phyloP scores from a whole-genome alignment of 139 green algal species.

The Chloropicon primus region DNA sequence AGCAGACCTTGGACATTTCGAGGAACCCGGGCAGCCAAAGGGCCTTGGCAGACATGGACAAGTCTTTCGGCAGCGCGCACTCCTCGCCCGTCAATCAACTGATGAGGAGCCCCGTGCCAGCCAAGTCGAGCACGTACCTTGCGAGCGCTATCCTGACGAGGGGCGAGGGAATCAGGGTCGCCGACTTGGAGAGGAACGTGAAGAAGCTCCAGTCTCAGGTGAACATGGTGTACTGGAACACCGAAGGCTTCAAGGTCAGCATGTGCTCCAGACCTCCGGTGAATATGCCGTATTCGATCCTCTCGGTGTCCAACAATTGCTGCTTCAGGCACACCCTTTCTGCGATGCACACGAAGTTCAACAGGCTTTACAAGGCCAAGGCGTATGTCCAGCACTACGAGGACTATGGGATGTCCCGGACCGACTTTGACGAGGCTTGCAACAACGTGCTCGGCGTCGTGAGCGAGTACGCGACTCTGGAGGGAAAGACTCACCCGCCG shows the following conservation, averaged over 20 bases:
- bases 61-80: background rate
- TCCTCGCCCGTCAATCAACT: background rate
- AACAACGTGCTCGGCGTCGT: slow-evolving; percentile 6
- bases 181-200: slow-evolving; percentile 54
- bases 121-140: background rate
- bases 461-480: background rate
- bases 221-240: slow-evolving; percentile 60
- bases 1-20: background rate
- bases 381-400: slow-evolving; percentile 58
- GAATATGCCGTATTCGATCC: slow-evolving; percentile 36
- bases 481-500: background rate
- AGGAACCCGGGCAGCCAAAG: background rate
- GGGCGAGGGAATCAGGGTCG: slow-evolving; percentile 31
- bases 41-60: background rate
- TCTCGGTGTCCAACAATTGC: slow-evolving; percentile 63
- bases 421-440: slow-evolving; percentile 29
- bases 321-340: slow-evolving; percentile 41
- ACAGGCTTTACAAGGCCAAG: slow-evolving; percentile 37
- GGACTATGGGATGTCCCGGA: slow-evolving; percentile 45
- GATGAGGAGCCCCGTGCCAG: background rate
- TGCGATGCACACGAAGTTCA: slow-evolving; percentile 34
- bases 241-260: slow-evolving; percentile 24
- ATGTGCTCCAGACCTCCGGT: slow-evolving; percentile 6
- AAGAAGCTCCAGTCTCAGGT: slow-evolving; percentile 34
- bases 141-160: slow-evolving; percentile 51